Conservation (phyloP, 1,139 yeast genomes). For the Pichia sp. region DNA sequence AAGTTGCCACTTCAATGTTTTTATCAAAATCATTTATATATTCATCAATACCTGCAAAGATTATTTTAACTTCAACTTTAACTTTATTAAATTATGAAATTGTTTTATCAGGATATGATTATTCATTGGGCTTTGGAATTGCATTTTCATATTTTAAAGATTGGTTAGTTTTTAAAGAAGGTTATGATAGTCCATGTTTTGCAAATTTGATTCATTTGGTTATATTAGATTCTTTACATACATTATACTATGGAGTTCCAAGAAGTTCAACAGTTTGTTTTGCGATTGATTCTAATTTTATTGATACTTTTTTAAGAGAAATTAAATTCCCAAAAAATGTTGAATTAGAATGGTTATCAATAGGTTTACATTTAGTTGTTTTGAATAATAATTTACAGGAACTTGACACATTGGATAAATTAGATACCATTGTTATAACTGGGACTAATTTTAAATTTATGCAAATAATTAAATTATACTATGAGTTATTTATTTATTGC, state of each 20-base stretch:
- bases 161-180: slow-evolving; percentile 38
- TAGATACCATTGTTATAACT: slow-evolving; percentile 21
- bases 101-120: slow-evolving; percentile 51
- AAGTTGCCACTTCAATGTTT: slow-evolving; percentile 39
- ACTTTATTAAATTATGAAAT: slow-evolving; percentile 50
- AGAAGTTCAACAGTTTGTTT: slow-evolving; percentile 26
- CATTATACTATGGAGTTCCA: slow-evolving; percentile 55
- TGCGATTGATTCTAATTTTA: slow-evolving; percentile 36
- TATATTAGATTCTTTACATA: slow-evolving; percentile 49
- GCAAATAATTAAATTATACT: slow-evolving; percentile 21
- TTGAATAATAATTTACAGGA: slow-evolving; percentile 18
- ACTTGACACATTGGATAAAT: slow-evolving; percentile 21
- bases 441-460: slow-evolving; percentile 24
- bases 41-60: slow-evolving; percentile 30
- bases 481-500: slow-evolving; percentile 21
- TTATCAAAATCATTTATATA: slow-evolving; percentile 35
- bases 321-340: slow-evolving; percentile 5
- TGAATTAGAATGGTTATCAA: slow-evolving; percentile 17
- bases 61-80: slow-evolving; percentile 42
- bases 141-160: slow-evolving; percentile 55
- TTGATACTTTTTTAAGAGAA: slow-evolving; percentile 39
- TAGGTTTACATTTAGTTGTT: slow-evolving; percentile 28
- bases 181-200: slow-evolving; percentile 23
- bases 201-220: slow-evolving; percentile 43
- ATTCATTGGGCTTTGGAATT: slow-evolving; percentile 48